Conservation (phyloP, 306 rosid genomes). For the Elaeagnus macrophylla region DNA sequence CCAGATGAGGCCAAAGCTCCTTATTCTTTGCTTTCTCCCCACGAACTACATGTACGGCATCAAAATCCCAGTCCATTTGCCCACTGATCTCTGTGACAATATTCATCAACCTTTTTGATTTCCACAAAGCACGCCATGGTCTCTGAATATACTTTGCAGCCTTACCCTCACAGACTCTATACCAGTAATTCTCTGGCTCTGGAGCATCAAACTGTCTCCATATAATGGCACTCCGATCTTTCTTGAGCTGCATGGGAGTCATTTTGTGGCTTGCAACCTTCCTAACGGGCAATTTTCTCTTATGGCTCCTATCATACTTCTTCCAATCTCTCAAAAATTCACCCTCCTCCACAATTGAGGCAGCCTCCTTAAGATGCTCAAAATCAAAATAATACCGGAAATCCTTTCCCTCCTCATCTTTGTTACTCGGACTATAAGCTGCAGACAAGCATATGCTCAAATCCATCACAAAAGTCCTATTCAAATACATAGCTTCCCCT, state of each 20-base stretch:
- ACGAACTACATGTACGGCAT: constrained; percentile 82
- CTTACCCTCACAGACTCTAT: constrained; percentile 88
- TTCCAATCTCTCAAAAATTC: constrained; percentile 83
- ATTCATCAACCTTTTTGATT: constrained; percentile 95
- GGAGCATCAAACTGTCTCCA: constrained; percentile 91
- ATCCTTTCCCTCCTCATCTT: constrained; percentile 92
- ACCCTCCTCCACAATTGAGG: constrained; percentile 78
- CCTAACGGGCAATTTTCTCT: constrained; percentile 59
- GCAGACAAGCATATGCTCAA: constrained; percentile 69
- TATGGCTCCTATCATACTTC: constrained; percentile 67
- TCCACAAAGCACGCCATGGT: constrained; percentile 97
- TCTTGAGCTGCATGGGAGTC: constrained; percentile 77
- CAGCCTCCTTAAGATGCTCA: constrained; percentile 90
- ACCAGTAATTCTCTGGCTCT: constrained; percentile 96
- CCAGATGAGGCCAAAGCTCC: constrained; percentile 91
- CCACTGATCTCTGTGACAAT: constrained; percentile 86
- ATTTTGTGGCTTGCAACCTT: constrained; percentile 62
- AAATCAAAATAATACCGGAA: constrained; percentile 88
- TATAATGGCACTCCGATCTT: constrained; percentile 58
- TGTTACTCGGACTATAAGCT: constrained; percentile 54
- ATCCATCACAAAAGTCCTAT: constrained; percentile 94
- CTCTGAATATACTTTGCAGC: constrained; percentile 76
- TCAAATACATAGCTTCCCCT: constrained; percentile 92
- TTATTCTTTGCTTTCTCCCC: constrained; percentile 87
- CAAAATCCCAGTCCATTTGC: constrained; percentile 95